Base-by-base conservation (phyloP, 177 flowering plant species). In the Telopea speciosissima region DNA sequence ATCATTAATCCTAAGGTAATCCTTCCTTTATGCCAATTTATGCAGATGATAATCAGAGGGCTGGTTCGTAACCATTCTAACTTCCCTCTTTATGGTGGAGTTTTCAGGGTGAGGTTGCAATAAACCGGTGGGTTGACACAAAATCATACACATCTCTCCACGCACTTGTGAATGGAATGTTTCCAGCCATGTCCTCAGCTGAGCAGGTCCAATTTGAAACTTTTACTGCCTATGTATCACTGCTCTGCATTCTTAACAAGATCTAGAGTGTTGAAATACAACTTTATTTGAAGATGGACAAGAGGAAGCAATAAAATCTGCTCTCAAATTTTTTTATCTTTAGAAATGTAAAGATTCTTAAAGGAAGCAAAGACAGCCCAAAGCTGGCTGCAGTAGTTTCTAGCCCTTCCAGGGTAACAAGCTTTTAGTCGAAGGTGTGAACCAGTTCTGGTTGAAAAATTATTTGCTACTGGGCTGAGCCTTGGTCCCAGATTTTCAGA, bases 1-100 rank as follows among this genome's bases (percentile, higher is more conserved):
- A 95, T 81, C 62, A 90, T 95, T 65, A 95, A 95, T 81, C 94
- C 99, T 12, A 95, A 88, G 99, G 99, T 95, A 86, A 62, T 61
- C 40, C 60, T 45, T 68, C 42, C 24, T 17, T 62, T 8, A 28
- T 69, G 33, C 28, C 42, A 68, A 25, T 62, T 66, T 13, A 40
- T 62, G 8, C 24, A 59, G 22, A 16, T 24, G 26, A 33, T 33
- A 12, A 25, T 25, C 24, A 26, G 13, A 1, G 59, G 60, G 59
- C 23, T 33, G 52, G 68, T 28, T 36, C 58, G 68, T 3, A 40
- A 31, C 22, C 24, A 22, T 56, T 70, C 40, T 68, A 36, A 49
- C 52, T 73, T 63, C 54, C 63, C n/a, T 24, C 66, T 68, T 80
- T 60, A 69, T 66, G 40, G 65, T 56, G 68, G 73, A 17, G 56